Evolutionary conservation across 805 yeast species (phyloP), one percentile per base, ranked within the genome.

Genomic region (Priceomyces castillae): DNA sequence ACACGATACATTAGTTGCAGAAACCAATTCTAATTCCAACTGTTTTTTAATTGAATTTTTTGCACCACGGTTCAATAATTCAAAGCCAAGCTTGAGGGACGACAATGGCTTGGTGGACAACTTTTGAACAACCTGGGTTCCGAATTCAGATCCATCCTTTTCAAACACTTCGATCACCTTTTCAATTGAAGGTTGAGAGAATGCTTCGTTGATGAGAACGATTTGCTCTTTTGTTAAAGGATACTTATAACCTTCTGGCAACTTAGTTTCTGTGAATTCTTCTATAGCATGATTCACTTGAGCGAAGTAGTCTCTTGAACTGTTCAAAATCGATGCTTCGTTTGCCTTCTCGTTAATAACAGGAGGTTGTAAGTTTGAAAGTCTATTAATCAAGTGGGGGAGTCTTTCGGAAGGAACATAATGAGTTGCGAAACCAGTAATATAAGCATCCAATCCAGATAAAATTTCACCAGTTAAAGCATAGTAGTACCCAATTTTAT

Each of bases 361-460:
- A 3, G 74, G 71, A 15, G 73, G 69, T 46, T 77, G 79, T 47
- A 88, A 69, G 54, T 77, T 81, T 7, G 85, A 74, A 47, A 92
- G 73, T 50, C 95, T 79, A 40, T 72, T 73, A 48, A 78, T 75
- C 52, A 92, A 74, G 19, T 78, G 82, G 1, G 73, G 74, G 39
- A 90, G 59, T 50, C 84, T 78, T 46, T 74, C 78, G 26, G 84
- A 72, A 14, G 88, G 82, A 22, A 92, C 84, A 58, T 81, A 94
- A 62, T 94, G 99, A 11, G 98, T 89, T 33, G 96, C 95, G 50
- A 85, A 76, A 25, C 98, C 98, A 7, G 84, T 75, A 50, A 83
- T 62, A 57, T 88, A 83, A n/a, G 85, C 82, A 58, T 92, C 98
- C 50, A 75, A 69, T 12, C 97, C 97, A 43, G 69, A 62, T 46